Conservation (phyloP, 2,329 filamentous ascomycete genomes). For the Neopestalotiopsis clavispora region DNA sequence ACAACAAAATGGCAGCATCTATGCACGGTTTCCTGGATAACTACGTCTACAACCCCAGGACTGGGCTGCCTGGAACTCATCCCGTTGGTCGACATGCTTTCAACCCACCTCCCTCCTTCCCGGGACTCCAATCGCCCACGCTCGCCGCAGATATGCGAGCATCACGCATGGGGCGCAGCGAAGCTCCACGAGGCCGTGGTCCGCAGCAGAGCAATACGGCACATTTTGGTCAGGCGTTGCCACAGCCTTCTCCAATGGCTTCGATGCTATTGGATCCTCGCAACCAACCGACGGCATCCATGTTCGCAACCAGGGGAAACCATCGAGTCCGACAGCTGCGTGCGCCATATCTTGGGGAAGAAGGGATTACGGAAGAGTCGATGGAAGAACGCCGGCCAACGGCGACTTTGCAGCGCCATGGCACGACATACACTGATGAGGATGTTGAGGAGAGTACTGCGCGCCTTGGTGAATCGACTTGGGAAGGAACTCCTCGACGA, state of each 20-base stretch:
- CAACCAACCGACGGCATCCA: slow-evolving; percentile 67
- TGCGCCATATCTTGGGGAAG: slow-evolving; percentile 51
- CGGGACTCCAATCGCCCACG: slow-evolving; percentile 69
- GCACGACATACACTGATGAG: slow-evolving; percentile 59
- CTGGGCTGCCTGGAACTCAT: slow-evolving; percentile 65
- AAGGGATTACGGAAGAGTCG: slow-evolving; percentile 61
- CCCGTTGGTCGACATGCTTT: slow-evolving; percentile 62
- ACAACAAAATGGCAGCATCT: slow-evolving; percentile 97
- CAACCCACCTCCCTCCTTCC: slow-evolving; percentile 77
- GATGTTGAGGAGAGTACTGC: slow-evolving; percentile 59
- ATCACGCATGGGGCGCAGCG: slow-evolving; percentile 52
- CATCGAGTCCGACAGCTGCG: slow-evolving; percentile 51
- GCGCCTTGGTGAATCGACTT: slow-evolving; percentile 61
- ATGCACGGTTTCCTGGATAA: slow-evolving; percentile 95
- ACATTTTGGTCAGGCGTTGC: slow-evolving; percentile 49
- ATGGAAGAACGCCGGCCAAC: slow-evolving; percentile 50
- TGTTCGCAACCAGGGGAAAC: slow-evolving; percentile 49
- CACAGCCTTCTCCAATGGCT: slow-evolving; percentile 69
- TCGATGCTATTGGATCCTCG: slow-evolving; percentile 78
- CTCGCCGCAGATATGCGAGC: slow-evolving; percentile 60
- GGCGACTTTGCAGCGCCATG: slow-evolving; percentile 40
- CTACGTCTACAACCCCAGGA: slow-evolving; percentile 78
- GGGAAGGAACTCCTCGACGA: slow-evolving; percentile 61
- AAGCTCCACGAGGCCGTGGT: slow-evolving; percentile 49
- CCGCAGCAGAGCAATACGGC: slow-evolving; percentile 44